Base-by-base conservation (phyloP, 345 rosid species). In the Aquilaria yunnanensis region DNA sequence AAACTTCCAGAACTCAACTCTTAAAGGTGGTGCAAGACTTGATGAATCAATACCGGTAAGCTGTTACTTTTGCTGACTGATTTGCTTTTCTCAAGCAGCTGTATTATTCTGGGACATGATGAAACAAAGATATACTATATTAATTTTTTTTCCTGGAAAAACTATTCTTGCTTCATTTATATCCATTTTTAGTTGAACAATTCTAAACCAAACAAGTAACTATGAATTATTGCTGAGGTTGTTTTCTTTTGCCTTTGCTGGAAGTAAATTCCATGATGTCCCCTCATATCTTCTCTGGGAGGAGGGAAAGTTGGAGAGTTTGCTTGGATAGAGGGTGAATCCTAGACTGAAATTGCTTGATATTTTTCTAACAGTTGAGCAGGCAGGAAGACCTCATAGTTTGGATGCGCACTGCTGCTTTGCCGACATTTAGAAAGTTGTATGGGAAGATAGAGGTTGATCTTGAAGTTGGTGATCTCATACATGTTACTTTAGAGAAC, bases 321-420 rank as follows among this genome's bases (percentile, higher is more conserved):
- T 23, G 23, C 7, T 37, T 37, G 43, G 43, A 37, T 37, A 37
- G 4, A 3, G 43, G 43, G 43, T 37, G 4, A 7, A 5, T 9
- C 43, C 43, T 37, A 37, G 5, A 9, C 43, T 37, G 6, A 37
- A 9, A 37, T 37, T 37, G 43, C 43, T 37, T 37, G 43, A 8
- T 61, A 46, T 14, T 23, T 64, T 55, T 71, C 67, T 62, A 54
- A 63, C 85, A 91, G 97, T 81, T 94, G 78, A 91, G 92, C 63
- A 70, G 88, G 71, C 99, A 94, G 64, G 99, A 94, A 73, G 84
- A 87, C 75, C 97, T 94, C 62, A 88, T 94, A 3, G 99, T 94
- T 57, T 91, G 97, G 99, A 94, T 94, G 99, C 84, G 97, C 75
- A 94, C 99, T n/a, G 99, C 99, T 67, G 99, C 99, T 10, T 80